Conservation (phyloP, 768 basidiomycete genomes). For the Termitomyces eurrhizus region DNA sequence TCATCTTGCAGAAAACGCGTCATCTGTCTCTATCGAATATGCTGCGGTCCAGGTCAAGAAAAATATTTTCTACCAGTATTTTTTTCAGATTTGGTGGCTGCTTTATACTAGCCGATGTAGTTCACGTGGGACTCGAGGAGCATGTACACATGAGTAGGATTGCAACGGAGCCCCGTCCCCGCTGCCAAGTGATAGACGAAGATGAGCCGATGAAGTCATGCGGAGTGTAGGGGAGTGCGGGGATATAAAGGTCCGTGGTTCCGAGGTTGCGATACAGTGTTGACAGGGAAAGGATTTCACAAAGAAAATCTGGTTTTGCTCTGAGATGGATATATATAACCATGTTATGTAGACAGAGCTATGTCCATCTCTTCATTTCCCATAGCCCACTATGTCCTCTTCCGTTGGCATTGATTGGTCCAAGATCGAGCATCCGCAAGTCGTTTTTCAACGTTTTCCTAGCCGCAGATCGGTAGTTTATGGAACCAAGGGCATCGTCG, state of each 20-base stretch:
- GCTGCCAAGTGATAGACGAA: background rate
- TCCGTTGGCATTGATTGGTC: constrained; percentile 42
- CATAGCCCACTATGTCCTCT: constrained; percentile 25
- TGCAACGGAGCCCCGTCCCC: constrained; percentile 1
- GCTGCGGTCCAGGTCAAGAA: background rate
- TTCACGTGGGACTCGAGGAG: background rate
- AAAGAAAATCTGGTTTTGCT: background rate
- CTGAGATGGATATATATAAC: background rate
- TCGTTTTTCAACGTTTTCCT: constrained; percentile 64
- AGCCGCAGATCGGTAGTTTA: constrained; percentile 87
- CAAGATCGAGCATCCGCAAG: constrained; percentile 66
- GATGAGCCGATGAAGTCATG: background rate
- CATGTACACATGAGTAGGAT: background rate
- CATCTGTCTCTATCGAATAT: no score
- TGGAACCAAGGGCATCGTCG: constrained; percentile 82
- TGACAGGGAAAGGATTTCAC: background rate
- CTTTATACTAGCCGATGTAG: background rate
- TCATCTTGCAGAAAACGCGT: background rate
- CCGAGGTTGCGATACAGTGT: background rate
- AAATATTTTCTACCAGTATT: background rate
- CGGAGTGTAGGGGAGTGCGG: no score
- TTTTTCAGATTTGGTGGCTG: background rate
- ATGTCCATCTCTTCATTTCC: background rate
- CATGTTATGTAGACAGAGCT: background rate
- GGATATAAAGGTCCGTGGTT: background rate